Evolutionary conservation across 805 yeast species (phyloP).

Genomic region (Candida ulmi): DNA sequence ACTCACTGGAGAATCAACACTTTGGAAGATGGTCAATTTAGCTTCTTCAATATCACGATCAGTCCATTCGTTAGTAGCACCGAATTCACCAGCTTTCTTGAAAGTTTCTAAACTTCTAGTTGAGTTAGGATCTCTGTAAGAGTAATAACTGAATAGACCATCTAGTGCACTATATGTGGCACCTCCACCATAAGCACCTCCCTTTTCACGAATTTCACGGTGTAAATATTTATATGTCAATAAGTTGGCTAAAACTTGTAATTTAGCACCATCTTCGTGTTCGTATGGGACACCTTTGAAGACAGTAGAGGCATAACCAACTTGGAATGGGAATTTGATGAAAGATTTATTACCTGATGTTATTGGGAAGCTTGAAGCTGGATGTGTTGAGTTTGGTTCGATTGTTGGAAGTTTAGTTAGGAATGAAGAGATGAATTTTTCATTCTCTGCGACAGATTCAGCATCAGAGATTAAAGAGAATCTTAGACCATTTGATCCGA

Average conservation of each 20-base stretch:
- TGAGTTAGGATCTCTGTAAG: constrained; percentile 93
- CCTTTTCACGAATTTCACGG: constrained; percentile 86
- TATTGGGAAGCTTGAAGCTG: constrained; percentile 14
- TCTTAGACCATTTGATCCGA: constrained; percentile 37
- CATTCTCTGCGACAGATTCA: constrained; percentile 24
- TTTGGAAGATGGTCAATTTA: constrained; percentile 84
- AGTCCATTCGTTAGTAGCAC: constrained; percentile 46
- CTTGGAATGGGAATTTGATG: constrained; percentile 80
- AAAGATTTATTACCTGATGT: constrained; percentile 32
- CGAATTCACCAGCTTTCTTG: constrained; percentile 43
- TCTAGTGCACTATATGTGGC: constrained; percentile 75
- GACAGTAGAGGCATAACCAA: constrained; percentile 72
- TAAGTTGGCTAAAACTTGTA: constrained; percentile 77
- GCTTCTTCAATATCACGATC: constrained; percentile 77
- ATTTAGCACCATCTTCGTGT: constrained; percentile 73
- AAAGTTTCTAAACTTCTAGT: constrained; percentile 60
- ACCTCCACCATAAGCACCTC: constrained; percentile 99
- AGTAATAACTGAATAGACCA: constrained; percentile 76
- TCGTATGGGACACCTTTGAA: constrained; percentile 61
- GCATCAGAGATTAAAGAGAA: constrained; percentile 57
- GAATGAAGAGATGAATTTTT: constrained; percentile 26
- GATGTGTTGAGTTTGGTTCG: constrained; percentile 2
- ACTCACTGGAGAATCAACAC: constrained; percentile 84
- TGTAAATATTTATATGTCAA: constrained; percentile 81
- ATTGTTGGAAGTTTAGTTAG: constrained; percentile 21